These are phyloP conservation scores for Thraustochytrium sp. DNA, from an alignment of 352 stramenopile species.

Conservation along the genomic window DNA sequence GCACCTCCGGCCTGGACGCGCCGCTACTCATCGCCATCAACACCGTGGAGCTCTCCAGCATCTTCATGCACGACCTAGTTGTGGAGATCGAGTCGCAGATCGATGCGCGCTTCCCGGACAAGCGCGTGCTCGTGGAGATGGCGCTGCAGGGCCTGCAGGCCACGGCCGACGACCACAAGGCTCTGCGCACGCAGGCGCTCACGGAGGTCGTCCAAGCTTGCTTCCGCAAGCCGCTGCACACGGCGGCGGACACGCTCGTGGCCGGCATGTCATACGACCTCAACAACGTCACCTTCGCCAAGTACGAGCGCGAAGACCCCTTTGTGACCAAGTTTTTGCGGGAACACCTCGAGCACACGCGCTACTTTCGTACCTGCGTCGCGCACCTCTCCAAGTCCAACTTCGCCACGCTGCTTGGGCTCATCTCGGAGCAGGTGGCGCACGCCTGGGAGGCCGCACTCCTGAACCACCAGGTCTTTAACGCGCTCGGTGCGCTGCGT, in stretches of 20 bases:
- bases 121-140: conserved; percentile 20
- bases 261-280: neutral
- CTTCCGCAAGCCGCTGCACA: neutral
- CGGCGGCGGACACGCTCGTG: neutral
- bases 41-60: conserved; percentile 17
- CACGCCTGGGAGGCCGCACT: neutral
- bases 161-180: neutral
- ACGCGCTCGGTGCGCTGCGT: conserved; percentile 5
- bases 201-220: neutral
- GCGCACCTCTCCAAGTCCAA: neutral
- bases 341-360: neutral
- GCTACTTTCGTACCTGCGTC: conserved; percentile 8
- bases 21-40: conserved; percentile 6
- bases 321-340: conserved; percentile 33
- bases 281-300: neutral
- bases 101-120: conserved; percentile 4
- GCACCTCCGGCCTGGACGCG: neutral
- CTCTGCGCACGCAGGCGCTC: neutral
- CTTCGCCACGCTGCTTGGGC: neutral
- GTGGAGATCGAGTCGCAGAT: neutral
- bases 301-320: conserved; percentile 36
- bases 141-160: neutral
- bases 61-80: conserved; percentile 17
- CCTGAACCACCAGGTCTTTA: conserved; percentile 22
- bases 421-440: neutral